A percentile compares a stretch with the other conserved stretches of the same genome.
Evolutionary conservation across 108 stramenopile species (phyloP).

Genomic region (Cylindrotheca closterium): DNA sequence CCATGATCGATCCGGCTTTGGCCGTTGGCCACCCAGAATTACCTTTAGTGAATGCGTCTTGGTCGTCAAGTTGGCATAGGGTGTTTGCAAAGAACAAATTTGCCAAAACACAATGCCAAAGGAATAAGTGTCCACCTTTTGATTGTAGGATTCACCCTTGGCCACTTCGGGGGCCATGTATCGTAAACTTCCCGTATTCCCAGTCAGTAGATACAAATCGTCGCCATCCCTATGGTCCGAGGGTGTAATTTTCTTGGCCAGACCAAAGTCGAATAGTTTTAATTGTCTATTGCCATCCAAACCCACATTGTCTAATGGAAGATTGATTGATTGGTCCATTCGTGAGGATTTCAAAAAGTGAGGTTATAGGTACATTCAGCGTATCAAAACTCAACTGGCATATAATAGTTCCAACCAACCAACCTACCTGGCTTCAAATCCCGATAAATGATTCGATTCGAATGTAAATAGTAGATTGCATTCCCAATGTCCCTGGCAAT

Average conservation of each 20-base stretch:
- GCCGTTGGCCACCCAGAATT: constrained; percentile 66
- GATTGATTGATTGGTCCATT: constrained; percentile 22
- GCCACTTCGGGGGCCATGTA: constrained; percentile 61
- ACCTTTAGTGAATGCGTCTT: constrained; percentile 78
- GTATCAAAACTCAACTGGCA: too few relatives aligned
- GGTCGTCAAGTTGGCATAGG: constrained; percentile 67
- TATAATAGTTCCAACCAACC: too few relatives aligned
- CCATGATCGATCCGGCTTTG: constrained; percentile 72
- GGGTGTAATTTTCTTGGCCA: constrained; percentile 69
- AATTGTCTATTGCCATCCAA: constrained; percentile 59
- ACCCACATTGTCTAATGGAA: constrained; percentile 71
- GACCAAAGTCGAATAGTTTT: constrained; percentile 86
- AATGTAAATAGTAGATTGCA: constrained; percentile 80
- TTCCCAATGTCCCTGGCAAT: constrained; percentile 69
- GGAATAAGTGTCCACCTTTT: constrained; percentile 75
- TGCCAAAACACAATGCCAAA: constrained; percentile 89
- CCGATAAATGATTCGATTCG: constrained; percentile 68
- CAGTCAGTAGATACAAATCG: constrained; percentile 67
- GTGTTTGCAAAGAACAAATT: constrained; percentile 77
- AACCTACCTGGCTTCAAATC: constrained; percentile 45
- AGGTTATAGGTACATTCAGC: too few relatives aligned
- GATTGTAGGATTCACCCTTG: constrained; percentile 61
- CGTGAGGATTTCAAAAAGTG: too few relatives aligned
- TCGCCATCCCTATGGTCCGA: constrained; percentile 42
- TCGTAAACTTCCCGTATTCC: constrained; percentile 79